Conservation (phyloP, 371 early-diverging fungal genomes). For the Mortierella sp. region DNA sequence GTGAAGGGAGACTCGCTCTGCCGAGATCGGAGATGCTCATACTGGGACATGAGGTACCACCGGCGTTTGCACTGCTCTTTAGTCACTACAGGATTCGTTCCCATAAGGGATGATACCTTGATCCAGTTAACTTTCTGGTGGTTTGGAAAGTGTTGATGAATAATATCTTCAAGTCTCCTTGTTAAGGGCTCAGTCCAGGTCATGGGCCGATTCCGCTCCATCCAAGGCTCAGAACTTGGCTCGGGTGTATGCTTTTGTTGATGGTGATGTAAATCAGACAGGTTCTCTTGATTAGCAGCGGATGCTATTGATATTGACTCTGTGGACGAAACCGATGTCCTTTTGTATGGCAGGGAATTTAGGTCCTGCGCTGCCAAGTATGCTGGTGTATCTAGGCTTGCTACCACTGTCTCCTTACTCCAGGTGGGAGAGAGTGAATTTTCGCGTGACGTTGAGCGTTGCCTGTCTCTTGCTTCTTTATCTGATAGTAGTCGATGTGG, state of each 20-base stretch:
- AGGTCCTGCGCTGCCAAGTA: not conserved
- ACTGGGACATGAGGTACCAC: constrained; percentile 45
- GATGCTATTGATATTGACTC: constrained; percentile 13
- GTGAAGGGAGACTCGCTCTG: not conserved
- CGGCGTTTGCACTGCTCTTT: constrained; percentile 47
- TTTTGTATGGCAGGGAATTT: not conserved
- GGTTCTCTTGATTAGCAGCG: not conserved
- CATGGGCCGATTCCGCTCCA: constrained; percentile 36
- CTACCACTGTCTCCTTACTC: constrained; percentile 3
- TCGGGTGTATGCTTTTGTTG: not conserved
- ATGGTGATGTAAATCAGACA: constrained; percentile 4
- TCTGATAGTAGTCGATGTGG: not conserved
- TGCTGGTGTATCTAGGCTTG: not conserved
- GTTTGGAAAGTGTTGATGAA: constrained; percentile 28
- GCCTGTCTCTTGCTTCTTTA: constrained; percentile 4
- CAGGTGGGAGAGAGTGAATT: constrained; percentile 14
- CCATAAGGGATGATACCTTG: constrained; percentile 40
- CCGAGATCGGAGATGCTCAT: constrained; percentile 13
- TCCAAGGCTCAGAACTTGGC: not conserved
- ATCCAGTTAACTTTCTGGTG: constrained; percentile 45
- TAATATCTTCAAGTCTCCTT: constrained; percentile 29
- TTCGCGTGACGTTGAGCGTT: constrained; percentile 11
- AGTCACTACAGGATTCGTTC: constrained; percentile 23
- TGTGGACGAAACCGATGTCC: constrained; percentile 18
- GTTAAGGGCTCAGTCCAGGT: constrained; percentile 49